A percentile compares a stretch with the other conserved stretches of the same genome.
Evolutionary conservation across 2,329 filamentous ascomycete species (phyloP).

Genomic region (Fusarium luffae): DNA sequence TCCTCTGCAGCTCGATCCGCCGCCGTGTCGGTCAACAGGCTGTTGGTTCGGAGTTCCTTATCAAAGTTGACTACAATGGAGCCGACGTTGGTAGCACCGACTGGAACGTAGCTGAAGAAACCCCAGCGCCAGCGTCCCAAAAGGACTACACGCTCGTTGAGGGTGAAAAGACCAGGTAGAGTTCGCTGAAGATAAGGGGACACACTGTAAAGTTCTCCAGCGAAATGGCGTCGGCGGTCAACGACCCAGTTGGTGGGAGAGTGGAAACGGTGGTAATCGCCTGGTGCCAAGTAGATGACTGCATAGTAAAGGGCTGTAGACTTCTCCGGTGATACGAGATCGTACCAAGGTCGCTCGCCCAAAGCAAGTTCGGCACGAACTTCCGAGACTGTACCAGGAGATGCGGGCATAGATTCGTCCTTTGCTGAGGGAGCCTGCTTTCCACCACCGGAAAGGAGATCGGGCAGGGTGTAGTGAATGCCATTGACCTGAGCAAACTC

Average conservation of each 20-base stretch:
- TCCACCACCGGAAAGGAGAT: conserved; percentile 80
- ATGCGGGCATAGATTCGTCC: conserved; percentile 76
- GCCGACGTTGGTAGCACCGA: conserved; percentile 96
- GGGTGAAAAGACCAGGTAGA: conserved; percentile 91
- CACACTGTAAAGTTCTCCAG: conserved; percentile 93
- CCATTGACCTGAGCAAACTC: conserved; percentile 96
- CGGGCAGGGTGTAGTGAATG: conserved; percentile 92
- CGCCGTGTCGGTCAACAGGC: conserved; percentile 88
- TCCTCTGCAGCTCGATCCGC: conserved; percentile 87
- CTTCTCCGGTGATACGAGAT: conserved; percentile 69
- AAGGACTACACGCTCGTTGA: conserved; percentile 95
- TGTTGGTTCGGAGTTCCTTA: conserved; percentile 91
- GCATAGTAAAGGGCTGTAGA: conserved; percentile 87
- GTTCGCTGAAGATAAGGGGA: conserved; percentile 94
- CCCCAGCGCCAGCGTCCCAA: conserved; percentile 96
- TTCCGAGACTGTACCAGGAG: conserved; percentile 79
- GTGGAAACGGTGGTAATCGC: conserved; percentile 99
- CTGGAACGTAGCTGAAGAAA: conserved; percentile 96
- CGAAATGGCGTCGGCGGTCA: conserved; percentile 94
- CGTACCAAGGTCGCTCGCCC: conserved; percentile 76
- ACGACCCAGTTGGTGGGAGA: conserved; percentile 96
- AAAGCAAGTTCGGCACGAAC: conserved; percentile 86
- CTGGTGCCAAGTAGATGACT: conserved; percentile 95
- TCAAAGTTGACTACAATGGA: conserved; percentile 98
- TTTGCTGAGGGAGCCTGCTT: conserved; percentile 61